Percentiles rank a stretch among this genome's conserved stretches.
Conservation (phyloP, 1,284 basidiomycete genomes). For the Moesziomyces sp. region DNA sequence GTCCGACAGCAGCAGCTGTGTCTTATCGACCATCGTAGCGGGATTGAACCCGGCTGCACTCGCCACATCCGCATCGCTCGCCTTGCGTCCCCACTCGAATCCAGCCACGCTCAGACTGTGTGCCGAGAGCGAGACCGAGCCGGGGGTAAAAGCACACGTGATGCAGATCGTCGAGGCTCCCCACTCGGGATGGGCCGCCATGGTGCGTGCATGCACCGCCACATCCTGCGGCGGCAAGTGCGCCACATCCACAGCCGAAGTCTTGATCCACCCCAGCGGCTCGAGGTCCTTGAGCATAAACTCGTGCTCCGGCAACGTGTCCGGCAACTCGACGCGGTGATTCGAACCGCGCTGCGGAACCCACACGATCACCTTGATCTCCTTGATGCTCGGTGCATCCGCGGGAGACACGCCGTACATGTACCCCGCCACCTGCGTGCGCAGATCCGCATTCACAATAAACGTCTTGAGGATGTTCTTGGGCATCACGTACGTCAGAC, state of each 20-base stretch:
- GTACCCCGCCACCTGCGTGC: constrained; percentile 94
- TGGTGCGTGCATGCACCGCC: constrained; percentile 93
- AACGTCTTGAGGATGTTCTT: constrained; percentile 98
- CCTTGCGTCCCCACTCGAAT: constrained; percentile 97
- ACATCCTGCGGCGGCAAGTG: constrained; percentile 88
- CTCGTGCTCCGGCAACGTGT: constrained; percentile 88
- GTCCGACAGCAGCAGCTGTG: constrained; percentile 93
- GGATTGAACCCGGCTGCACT: constrained; percentile 85
- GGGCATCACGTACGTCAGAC: constrained; percentile 93
- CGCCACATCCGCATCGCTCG: constrained; percentile 76
- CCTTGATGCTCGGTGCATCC: constrained; percentile 98
- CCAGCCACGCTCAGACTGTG: constrained; percentile 89
- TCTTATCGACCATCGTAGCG: constrained; percentile 86
- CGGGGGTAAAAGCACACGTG: constrained; percentile 95
- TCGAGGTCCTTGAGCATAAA: constrained; percentile 93
- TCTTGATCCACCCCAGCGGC: constrained; percentile 97
- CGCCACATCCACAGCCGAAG: constrained; percentile 74
- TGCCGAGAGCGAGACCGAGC: constrained; percentile 92
- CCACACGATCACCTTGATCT: constrained; percentile 96
- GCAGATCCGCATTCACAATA: constrained; percentile 90
- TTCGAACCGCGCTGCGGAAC: constrained; percentile 96
- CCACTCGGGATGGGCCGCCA: constrained; percentile 95
- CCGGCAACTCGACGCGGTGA: constrained; percentile 87
- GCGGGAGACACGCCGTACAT: constrained; percentile 91
- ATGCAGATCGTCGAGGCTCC: constrained; percentile 93